These are phyloP conservation scores for Mesembryanthemum crystallinum DNA, from an alignment of 148 eudicot genomes.

Conservation along the genomic window DNA sequence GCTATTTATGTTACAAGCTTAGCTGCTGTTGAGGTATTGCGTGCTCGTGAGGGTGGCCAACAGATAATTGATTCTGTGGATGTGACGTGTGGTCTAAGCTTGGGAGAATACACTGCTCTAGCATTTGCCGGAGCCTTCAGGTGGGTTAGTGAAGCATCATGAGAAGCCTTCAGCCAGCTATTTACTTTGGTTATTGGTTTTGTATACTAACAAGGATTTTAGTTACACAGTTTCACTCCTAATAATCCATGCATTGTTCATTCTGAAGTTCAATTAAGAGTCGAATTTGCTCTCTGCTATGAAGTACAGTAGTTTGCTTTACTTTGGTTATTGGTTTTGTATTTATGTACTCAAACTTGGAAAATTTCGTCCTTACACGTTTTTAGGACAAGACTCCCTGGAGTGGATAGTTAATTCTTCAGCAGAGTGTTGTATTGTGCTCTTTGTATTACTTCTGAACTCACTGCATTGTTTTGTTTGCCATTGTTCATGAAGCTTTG, in stretches of 20 bases:
- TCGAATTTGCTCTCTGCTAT: too few relatives aligned
- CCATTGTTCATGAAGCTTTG: slow-evolving; percentile 54
- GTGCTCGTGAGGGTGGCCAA: slow-evolving; percentile 94
- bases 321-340: too few relatives aligned
- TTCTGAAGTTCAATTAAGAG: not conserved
- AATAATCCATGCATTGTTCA: not conserved
- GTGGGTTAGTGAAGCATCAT: slow-evolving; percentile 32
- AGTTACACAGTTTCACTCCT: not conserved
- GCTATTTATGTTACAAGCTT: slow-evolving; percentile 90
- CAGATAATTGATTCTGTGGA: slow-evolving; percentile 87
- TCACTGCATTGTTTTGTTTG: slow-evolving; percentile 12
- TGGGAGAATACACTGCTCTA: slow-evolving; percentile 97
- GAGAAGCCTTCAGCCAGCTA: too few relatives aligned
- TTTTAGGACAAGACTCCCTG: not conserved
- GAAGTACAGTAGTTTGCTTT: too few relatives aligned
- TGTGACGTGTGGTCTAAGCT: slow-evolving; percentile 90
- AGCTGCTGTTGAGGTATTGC: slow-evolving; percentile 90
- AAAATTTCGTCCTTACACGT: not conserved
- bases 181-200: too few relatives aligned
- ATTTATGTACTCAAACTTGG: not conserved
- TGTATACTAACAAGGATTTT: not conserved
- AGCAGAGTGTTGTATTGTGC: not conserved
- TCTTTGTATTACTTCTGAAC: not conserved
- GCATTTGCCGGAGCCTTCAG: slow-evolving; percentile 97
- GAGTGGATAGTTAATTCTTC: not conserved